These are phyloP conservation scores for Flaveria robusta DNA, from an alignment of 129 eudicot genomes.

Conservation along the genomic window DNA sequence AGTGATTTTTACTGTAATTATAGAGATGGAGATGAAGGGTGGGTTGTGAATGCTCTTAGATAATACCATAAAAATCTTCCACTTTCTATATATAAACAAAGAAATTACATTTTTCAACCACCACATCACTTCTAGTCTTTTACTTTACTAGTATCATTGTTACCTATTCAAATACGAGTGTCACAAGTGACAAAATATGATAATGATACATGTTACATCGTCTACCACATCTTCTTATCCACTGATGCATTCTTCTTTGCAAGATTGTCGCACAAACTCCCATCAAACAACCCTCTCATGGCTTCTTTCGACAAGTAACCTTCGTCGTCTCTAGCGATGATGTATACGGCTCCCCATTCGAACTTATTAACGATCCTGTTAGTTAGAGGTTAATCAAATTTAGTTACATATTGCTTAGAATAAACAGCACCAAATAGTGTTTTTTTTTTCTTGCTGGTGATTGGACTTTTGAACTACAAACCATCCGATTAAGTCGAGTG, in stretches of 20 bases:
- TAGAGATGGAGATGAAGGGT: too few relatives aligned
- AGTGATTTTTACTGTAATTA: too few relatives aligned
- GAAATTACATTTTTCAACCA: neutral
- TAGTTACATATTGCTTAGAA: neutral
- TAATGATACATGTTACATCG: neutral
- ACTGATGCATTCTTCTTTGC: conserved; percentile 36
- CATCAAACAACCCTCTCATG: conserved; percentile 51
- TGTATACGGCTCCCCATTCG: conserved; percentile 48
- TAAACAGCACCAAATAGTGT: neutral
- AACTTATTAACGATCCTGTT: conserved; percentile 41
- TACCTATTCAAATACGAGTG: neutral
- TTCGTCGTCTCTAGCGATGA: conserved; percentile 48
- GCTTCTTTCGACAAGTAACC: conserved; percentile 55
- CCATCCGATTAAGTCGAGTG: conserved; percentile 57
- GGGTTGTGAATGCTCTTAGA: too few relatives aligned
- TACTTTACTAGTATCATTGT: neutral
- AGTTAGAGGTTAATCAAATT: neutral
- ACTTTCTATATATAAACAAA: too few relatives aligned
- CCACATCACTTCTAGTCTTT: neutral
- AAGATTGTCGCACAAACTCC: conserved; percentile 49
- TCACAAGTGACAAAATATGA: neutral
- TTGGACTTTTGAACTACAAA: conserved; percentile 10
- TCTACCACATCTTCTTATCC: neutral
- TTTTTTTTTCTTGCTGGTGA: neutral
- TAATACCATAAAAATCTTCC: too few relatives aligned